Base-by-base conservation (phyloP, 2,329 filamentous ascomycete genomes). In the Diplodia seriata region DNA sequence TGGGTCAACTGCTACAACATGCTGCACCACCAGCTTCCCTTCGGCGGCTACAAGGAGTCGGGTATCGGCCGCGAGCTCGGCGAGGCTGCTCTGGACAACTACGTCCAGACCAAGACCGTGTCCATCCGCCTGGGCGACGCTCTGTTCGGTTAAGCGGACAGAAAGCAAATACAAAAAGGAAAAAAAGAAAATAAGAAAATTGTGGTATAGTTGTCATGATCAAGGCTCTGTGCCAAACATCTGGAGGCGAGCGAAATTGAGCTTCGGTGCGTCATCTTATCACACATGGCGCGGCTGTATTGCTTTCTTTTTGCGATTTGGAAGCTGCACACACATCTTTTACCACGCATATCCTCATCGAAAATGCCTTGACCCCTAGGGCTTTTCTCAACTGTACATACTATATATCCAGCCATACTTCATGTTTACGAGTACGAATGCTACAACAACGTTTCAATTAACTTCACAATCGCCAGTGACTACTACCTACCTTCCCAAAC, bases 1-100 rank as follows among this genome's bases (percentile, higher is more conserved):
- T 89, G 86, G 85, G 85, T 89, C 73, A 89, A 90, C 82, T 83
- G 83, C 69, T 89, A 94, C 82, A 96, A 95, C 81, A 82, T 89
- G 70, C 81, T 95, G 1, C 87, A 91, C 78, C 87, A 89, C 80
- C 84, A 88, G 73, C 73, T 90, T 70, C 86, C 86, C 40, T 85
- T 85, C 73, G 83, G 83, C 69, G 83, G 83, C 4, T 84, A 76
- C 76, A 84, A 84, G 76, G 80, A 83, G 78, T 79, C 71, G 26
- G 83, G 82, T 73, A 79, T 83, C 56, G 82, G 82, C 33, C 81
- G 82, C 71, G 82, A 84, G 75, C 74, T 84, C 54, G 82, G 82
- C 69, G 82, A 84, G 80, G 81, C 80, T 38, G 82, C 82, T 43
- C 74, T 84, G 23, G 81, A 81, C 65, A 84, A 83, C 74, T 84